Conservation (phyloP, 495 filamentous ascomycete genomes). For the Cudoniella acicularis region DNA sequence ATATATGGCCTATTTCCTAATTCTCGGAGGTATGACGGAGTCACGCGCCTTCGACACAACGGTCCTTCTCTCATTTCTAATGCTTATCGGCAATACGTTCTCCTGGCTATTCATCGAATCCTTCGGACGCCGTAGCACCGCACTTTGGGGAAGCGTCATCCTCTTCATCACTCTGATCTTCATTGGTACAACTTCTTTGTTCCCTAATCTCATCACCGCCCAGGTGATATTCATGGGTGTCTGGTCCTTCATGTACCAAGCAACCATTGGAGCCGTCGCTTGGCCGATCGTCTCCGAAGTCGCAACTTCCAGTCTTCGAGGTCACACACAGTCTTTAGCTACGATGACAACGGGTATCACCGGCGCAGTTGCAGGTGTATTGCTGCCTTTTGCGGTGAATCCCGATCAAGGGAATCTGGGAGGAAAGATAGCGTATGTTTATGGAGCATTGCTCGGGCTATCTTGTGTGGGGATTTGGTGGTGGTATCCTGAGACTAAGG, state of each 20-base stretch:
- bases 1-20: neutral
- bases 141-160: neutral
- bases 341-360: constrained; percentile 1
- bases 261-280: neutral
- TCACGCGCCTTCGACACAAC: neutral
- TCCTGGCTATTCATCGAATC: neutral
- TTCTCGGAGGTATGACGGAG: neutral
- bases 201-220: neutral
- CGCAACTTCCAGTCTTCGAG: neutral
- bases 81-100: neutral
- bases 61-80: neutral
- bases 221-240: constrained; percentile 3
- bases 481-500: constrained; percentile 26
- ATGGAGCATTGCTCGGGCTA: constrained; percentile 2
- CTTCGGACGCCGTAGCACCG: neutral
- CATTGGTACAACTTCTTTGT: neutral
- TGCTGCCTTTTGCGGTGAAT: constrained; percentile 19
- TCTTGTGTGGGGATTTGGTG: neutral
- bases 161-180: neutral
- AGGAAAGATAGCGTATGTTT: constrained; percentile 25
- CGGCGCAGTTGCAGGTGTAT: constrained; percentile 13
- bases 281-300: constrained; percentile 1
- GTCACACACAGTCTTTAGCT: neutral
- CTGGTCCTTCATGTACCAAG: constrained; percentile 6
- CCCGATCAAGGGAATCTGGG: constrained; percentile 17